Evolutionary conservation across 1,284 basidiomycete genomes (phyloP), one percentile per base, ranked within the genome.

Genomic region (Apiotrichum akiyoshidainum): DNA sequence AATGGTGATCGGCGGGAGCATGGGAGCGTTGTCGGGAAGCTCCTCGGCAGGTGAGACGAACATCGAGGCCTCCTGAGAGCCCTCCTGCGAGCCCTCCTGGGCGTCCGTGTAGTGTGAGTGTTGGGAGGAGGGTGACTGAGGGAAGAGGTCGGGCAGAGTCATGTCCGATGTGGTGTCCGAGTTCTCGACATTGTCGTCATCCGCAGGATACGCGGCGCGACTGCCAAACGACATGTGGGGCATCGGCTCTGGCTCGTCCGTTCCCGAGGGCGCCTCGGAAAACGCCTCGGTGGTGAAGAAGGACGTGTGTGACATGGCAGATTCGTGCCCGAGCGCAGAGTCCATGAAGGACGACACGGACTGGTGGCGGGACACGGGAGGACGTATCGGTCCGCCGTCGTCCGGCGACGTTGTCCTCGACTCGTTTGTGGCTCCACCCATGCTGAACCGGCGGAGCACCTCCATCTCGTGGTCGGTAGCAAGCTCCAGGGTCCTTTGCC

Each of bases 41-140:
- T 41, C 40, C 40, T 21, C 17, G 10, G 17, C 42, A 19, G 40
- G 16, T 16, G 8, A 14, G 17, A n/a, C 14, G n/a, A n/a, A 8
- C 40, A 17, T 5, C 13, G 16, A 17, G 16, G 40, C 40, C 46
- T 47, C 16, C 13, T 14, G 17, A n/a, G 45, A 46, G 6, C 45
- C 54, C 42, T 37, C 37, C 26, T 31, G 26, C 26, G 26, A 31
- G 37, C 37, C 37, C 7, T 60, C 58, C 33, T 39, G 26, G 11
- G 61, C 61, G 21, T 55, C 54, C 21, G 54, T 37, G 54, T 63
- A 63, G 47, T 62, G 52, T 11, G 62, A 57, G 10, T 55, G 37
- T 4, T 41, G 45, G 5, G 63, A 69, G 6, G 54, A 53, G 17
- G 55, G 46, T 6, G 65, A 55, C 0, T 55, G 33, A 0, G 59